Evolutionary conservation across 768 basidiomycete species (phyloP).

Genomic region (Russula lepida): DNA sequence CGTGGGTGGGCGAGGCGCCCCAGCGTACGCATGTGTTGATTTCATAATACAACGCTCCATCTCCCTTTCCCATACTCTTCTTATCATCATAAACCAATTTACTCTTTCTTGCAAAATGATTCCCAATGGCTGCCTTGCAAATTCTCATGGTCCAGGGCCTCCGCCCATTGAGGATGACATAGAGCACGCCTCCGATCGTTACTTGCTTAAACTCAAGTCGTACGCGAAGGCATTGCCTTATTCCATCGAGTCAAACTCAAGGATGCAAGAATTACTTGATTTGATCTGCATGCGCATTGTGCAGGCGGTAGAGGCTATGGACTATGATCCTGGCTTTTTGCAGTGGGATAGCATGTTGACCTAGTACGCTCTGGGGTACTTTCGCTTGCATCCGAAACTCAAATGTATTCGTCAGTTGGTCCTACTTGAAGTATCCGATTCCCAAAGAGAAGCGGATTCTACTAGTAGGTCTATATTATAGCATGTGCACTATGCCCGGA

Average conservation of each 20-base stretch:
- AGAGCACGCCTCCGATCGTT: constrained; percentile 34
- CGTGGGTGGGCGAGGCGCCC: neutral
- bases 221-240: constrained; percentile 68
- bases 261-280: constrained; percentile 70
- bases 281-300: constrained; percentile 58
- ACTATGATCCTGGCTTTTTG: constrained; percentile 71
- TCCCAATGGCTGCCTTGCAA: constrained; percentile 3
- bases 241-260: constrained; percentile 63
- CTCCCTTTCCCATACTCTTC: neutral
- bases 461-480: constrained; percentile 72
- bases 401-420: constrained; percentile 46
- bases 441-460: constrained; percentile 68
- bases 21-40: neutral
- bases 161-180: constrained; percentile 29
- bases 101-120: constrained; percentile 8
- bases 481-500: constrained; percentile 66
- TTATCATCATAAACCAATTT: neutral
- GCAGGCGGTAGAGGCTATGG: constrained; percentile 70
- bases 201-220: constrained; percentile 50
- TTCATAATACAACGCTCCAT: constrained; percentile 6
- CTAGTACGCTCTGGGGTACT: constrained; percentile 41
- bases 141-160: constrained; percentile 30
- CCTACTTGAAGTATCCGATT: constrained; percentile 78
- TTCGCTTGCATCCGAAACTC: constrained; percentile 18
- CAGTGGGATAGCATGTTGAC: constrained; percentile 75